Conservation (phyloP, 2,329 filamentous ascomycete genomes). For the Colletotrichum australisinense region DNA sequence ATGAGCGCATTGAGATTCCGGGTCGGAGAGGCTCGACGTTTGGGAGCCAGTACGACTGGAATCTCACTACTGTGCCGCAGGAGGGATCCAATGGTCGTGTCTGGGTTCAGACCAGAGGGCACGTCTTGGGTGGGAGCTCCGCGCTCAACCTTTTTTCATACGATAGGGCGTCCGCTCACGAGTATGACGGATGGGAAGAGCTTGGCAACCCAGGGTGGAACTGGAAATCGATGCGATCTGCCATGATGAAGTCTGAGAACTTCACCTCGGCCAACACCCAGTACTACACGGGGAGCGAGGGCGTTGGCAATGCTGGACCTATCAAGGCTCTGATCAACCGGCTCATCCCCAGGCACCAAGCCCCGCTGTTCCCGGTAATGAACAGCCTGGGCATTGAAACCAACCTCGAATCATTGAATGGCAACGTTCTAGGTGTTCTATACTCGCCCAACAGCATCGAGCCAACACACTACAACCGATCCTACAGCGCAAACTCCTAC, state of each 20-base stretch:
- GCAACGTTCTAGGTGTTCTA: conserved; percentile 61
- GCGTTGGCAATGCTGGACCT: conserved; percentile 38
- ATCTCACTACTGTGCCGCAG: conserved; percentile 53
- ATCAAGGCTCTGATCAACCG: conserved; percentile 50
- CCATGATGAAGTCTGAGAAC: conserved; percentile 44
- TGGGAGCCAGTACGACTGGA: conserved; percentile 46
- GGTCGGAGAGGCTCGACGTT: conserved; percentile 40
- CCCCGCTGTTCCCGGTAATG: conserved; percentile 56
- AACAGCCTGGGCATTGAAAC: conserved; percentile 53
- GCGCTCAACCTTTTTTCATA: conserved; percentile 56
- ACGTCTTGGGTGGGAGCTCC: conserved; percentile 57
- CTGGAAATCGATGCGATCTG: conserved; percentile 48
- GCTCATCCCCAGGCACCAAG: conserved; percentile 54
- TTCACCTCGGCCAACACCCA: conserved; percentile 38
- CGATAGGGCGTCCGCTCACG: conserved; percentile 43
- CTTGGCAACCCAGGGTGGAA: conserved; percentile 49
- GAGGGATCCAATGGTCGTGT: conserved; percentile 48
- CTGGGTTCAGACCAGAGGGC: conserved; percentile 53
- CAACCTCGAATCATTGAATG: conserved; percentile 57
- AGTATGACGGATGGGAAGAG: conserved; percentile 47
- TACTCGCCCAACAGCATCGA: conserved; percentile 62
- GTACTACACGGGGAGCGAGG: conserved; percentile 28
- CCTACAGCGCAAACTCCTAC: conserved; percentile 58
- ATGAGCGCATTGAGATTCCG: conserved; percentile 41
- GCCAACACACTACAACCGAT: conserved; percentile 58